Evolutionary conservation across 2,329 filamentous ascomycete genomes (phyloP), one percentile per base, ranked within the genome.

Genomic region (Arthrobotrys entomopaga): DNA sequence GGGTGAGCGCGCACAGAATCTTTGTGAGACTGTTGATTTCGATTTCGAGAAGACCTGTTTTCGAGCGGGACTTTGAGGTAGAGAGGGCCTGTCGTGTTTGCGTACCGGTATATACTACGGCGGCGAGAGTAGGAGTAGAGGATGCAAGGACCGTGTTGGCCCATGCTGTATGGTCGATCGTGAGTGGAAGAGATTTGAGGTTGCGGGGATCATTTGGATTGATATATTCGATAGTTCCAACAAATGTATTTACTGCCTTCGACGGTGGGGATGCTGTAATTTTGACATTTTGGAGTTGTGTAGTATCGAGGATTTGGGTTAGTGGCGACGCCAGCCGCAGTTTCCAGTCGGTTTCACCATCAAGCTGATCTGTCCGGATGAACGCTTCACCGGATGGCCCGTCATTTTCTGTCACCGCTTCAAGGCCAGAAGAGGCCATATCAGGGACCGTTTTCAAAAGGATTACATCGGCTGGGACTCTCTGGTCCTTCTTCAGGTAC

Each of bases 261-360:
- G 97, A 93, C 0, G 95, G 95, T 77, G 96, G 93, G 56, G 93
- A 92, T 38, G 92, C 95, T 2, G 90, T 91, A 56, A 99, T 87
- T 49, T 84, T 84, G 10, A 90, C 81, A 40, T 86, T 83, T 1
- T 83, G 83, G 63, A 97, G 89, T 77, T 97, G 91, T 52, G 87
- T 87, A 0, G 89, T 83, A 0, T 88, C 82, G 19, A 99, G 83
- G n/a, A 84, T 86, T 80, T 99, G 95, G 0, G 93, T 94, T 24
- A 98, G 82, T 0, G 91, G 88, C 11, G 93, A 95, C 0, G 95
- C 93, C 40, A 98, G 82, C 29, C 96, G 89, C 66, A 99, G 84
- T 82, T 99, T 99, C 96, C 95, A 99, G 80, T 99, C 95, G 0
- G 95, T 99, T 83, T 99, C 95, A 78, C 95, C 95, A 79, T 99